Evolutionary conservation across 176 grass and related monocot species (phyloP).

Genomic region (Canna indica): DNA sequence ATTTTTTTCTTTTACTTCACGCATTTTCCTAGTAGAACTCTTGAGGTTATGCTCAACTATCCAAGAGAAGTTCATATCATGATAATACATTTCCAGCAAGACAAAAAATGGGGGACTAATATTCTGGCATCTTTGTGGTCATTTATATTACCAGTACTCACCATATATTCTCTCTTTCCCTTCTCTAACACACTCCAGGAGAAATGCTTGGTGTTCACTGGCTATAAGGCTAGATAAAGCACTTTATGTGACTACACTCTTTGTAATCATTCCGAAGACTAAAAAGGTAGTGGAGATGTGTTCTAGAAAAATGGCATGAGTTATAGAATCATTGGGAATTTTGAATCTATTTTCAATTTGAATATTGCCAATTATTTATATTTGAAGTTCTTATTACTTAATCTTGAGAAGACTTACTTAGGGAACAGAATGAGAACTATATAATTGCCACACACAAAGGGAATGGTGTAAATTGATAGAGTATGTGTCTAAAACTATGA

Average conservation of each 20-base stretch:
- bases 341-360: too few relatives aligned
- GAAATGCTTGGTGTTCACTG: not conserved
- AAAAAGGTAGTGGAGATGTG: too few relatives aligned
- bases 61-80: not conserved
- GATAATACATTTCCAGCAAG: not conserved
- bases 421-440: too few relatives aligned
- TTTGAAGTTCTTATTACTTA: too few relatives aligned
- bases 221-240: not conserved
- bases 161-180: not conserved
- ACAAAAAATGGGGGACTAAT: not conserved
- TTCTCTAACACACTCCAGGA: not conserved
- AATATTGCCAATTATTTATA: too few relatives aligned
- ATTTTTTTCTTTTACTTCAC: not conserved
- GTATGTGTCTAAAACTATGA: too few relatives aligned
- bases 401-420: too few relatives aligned
- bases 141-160: not conserved
- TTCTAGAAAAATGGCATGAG: too few relatives aligned
- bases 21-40: not conserved
- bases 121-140: not conserved
- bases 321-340: too few relatives aligned
- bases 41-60: not conserved
- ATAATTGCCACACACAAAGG: too few relatives aligned
- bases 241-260: not conserved
- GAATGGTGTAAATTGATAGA: too few relatives aligned
- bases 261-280: not conserved